These are phyloP conservation scores for Pleurozium schreberi DNA, from an alignment of 225 moss, liverwort and hornwort genomes.

Conservation along the genomic window DNA sequence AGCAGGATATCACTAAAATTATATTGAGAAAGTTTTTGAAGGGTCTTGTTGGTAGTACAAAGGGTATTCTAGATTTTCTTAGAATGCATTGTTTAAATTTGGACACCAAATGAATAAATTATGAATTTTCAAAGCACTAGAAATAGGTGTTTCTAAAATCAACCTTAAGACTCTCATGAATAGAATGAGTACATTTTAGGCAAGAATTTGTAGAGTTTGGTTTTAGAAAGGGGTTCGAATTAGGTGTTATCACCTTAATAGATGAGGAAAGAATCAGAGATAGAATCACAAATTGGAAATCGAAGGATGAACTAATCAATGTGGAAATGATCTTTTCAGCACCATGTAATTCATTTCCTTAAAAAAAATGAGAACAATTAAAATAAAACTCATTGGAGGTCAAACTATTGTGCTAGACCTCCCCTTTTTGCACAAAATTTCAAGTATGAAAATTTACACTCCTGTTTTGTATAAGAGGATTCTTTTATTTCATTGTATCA, in stretches of 20 bases:
- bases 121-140: background rate
- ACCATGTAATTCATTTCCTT: background rate
- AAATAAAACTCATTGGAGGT: too few species aligned
- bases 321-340: background rate
- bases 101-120: background rate
- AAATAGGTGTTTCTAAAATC: rapidly evolving
- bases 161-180: rapidly evolving
- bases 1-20: too few species aligned
- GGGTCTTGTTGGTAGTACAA: background rate
- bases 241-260: too few species aligned
- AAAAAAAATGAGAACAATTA: background rate
- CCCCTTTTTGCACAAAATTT: rapidly evolving
- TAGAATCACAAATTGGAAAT: rapidly evolving
- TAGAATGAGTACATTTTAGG: too few species aligned
- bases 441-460: background rate
- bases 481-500: too few species aligned
- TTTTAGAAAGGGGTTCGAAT: background rate
- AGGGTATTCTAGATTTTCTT: background rate
- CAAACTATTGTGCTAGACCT: background rate
- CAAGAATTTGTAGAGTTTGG: background rate
- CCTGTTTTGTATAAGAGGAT: background rate
- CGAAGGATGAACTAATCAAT: rapidly evolving
- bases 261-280: background rate
- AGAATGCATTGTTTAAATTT: background rate
- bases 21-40: background rate